Evolutionary conservation across 2,329 filamentous ascomycete species (phyloP).

Genomic region (Epichloe baconii): DNA sequence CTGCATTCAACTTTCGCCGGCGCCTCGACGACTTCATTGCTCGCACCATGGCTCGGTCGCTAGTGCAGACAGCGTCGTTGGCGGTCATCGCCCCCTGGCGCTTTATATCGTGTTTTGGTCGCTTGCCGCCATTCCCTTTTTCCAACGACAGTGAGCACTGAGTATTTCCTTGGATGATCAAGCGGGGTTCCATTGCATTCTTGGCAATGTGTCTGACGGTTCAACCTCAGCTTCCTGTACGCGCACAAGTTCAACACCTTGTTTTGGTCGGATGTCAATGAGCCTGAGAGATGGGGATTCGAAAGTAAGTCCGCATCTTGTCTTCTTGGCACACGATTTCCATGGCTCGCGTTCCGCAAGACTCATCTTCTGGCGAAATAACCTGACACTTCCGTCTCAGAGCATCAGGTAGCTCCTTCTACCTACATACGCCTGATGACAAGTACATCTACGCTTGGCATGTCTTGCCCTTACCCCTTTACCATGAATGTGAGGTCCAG

Average conservation of each 20-base stretch:
- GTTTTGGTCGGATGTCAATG: constrained; percentile 58
- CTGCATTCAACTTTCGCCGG: too few relatives aligned
- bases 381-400: constrained; percentile 26
- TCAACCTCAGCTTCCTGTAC: constrained; percentile 56
- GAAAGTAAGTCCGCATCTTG: constrained; percentile 40
- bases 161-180: too few relatives aligned
- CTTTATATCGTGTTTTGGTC: constrained; percentile 56
- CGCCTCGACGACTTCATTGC: not conserved
- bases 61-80: constrained; percentile 16
- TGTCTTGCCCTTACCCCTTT: constrained; percentile 66
- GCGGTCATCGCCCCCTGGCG: constrained; percentile 40
- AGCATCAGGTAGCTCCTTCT: constrained; percentile 80
- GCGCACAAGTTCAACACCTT: constrained; percentile 65
- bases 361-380: not conserved
- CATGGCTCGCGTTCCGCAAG: not conserved
- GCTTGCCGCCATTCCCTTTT: constrained; percentile 50
- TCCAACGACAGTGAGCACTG: constrained; percentile 67
- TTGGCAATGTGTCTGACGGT: not conserved
- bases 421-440: constrained; percentile 58
- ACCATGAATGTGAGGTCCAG: constrained; percentile 54
- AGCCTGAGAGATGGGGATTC: constrained; percentile 76
- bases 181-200: not conserved
- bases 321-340: not conserved
- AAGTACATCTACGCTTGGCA: constrained; percentile 84
- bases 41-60: constrained; percentile 11